Evolutionary conservation across 148 eudicot genomes (phyloP), one percentile per base, ranked within the genome.

Genomic region (Cornus florida): DNA sequence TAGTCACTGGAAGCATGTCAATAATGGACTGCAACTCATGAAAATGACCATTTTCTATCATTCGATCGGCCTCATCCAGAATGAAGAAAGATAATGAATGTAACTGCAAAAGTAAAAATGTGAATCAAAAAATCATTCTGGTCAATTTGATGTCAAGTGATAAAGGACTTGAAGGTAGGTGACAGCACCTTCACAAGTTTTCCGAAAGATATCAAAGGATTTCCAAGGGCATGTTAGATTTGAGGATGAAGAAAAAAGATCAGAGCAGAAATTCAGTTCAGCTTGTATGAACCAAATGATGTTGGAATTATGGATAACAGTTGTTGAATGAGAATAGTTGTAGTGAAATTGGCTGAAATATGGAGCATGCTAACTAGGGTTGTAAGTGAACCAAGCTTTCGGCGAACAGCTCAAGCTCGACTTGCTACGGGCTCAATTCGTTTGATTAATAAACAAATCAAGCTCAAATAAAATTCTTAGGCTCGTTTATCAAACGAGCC

Each of bases 61-160:
- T 96, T 31, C 99, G 95, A 86, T 96, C 99, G 39, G 99, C 99
- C 86, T 96, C 99, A 82, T 96, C 99, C 86, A 96, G 92, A 76
- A 93, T 97, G 88, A 96, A 96, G 84, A 96, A 96, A 78, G 99
- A 96, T 70, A 96, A 72, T 28, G 92, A 93, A 88, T 93, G 98
- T 81, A 93, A 80, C 99, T 95, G 95, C 88, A 89, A 67, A 70
- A 76, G 19, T 66, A 83, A 72, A 41, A 71, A 68, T 28, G 71
- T 19, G 28, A 53, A 53, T 67, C 22, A 70, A 67, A 62, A 24
- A 60, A 70, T 71, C 48, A 65, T 39, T 56, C 67, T 1, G 23
- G 43, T 20, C 60, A 66, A 77, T 66, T 16, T 46, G 7, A 76
- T 12, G 20, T 16, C 31, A 75, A 57, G 22, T 75, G 38, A 35